Conservation (phyloP, 140 eudicot genomes). For the Anethum foeniculum region DNA sequence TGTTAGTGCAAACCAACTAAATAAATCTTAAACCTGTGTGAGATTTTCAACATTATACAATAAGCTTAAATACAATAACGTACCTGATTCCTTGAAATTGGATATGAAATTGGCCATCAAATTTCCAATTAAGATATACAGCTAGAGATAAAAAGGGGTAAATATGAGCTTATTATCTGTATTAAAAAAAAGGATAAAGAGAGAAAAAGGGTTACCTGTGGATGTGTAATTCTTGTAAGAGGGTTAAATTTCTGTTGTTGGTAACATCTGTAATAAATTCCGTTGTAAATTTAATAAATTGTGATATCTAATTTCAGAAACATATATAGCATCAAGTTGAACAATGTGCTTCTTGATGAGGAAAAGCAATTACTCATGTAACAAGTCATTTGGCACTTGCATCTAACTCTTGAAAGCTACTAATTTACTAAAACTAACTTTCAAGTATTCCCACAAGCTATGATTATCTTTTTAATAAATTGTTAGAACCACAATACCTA, state of each 20-base stretch:
- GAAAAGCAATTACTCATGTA: not conserved
- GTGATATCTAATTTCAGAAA: not conserved
- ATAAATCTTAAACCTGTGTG: not conserved
- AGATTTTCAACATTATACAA: not conserved
- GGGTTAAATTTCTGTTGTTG: not conserved
- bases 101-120: not conserved
- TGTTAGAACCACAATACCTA: not conserved
- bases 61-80: not conserved
- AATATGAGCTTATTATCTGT: not conserved
- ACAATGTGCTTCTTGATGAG: not conserved
- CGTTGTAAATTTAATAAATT: not conserved
- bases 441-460: not conserved
- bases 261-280: not conserved
- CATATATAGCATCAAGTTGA: not conserved
- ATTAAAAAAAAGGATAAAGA: not conserved
- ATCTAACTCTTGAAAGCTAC: not conserved
- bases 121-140: not conserved
- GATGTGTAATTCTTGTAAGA: slow-evolving; percentile 12
- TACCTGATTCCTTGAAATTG: not conserved
- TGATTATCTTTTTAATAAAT: not conserved
- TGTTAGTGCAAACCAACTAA: not conserved
- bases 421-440: not conserved
- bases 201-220: slow-evolving; percentile 32
- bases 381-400: not conserved
- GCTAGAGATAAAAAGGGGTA: not conserved